These are phyloP conservation scores for Podospora fimiseda DNA, from an alignment of 495 filamentous ascomycete species.

Conservation along the genomic window DNA sequence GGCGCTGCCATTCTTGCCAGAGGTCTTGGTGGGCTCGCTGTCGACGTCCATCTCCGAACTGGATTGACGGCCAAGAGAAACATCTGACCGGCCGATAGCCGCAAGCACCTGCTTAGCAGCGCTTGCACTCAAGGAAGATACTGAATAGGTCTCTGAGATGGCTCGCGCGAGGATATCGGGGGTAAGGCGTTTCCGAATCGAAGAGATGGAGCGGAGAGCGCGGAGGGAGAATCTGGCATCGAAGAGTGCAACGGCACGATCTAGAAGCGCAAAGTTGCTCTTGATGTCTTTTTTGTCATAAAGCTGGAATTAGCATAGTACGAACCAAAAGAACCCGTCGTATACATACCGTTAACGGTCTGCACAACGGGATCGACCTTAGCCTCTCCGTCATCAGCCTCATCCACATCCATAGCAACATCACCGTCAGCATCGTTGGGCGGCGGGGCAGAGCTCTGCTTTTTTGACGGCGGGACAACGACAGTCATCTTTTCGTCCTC, in stretches of 20 bases:
- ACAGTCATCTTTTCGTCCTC: slow-evolving; percentile 78
- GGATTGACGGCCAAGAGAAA: slow-evolving; percentile 48
- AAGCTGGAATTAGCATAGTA: slow-evolving; percentile 5
- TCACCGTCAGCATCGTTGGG: slow-evolving; percentile 63
- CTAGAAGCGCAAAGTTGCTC: slow-evolving; percentile 82
- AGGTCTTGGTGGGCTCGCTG: slow-evolving; percentile 43
- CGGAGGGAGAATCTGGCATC: slow-evolving; percentile 91
- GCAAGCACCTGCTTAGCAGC: slow-evolving; percentile 63
- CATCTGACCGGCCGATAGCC: slow-evolving; percentile 57
- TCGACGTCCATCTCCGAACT: slow-evolving; percentile 74
- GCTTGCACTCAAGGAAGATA: slow-evolving; percentile 46
- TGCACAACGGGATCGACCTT: slow-evolving; percentile 62
- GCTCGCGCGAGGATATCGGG: slow-evolving; percentile 73
- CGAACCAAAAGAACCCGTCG: not conserved
- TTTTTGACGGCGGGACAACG: slow-evolving; percentile 76
- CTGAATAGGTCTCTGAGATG: slow-evolving; percentile 70
- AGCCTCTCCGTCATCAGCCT: slow-evolving; percentile 49
- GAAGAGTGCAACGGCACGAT: slow-evolving; percentile 87
- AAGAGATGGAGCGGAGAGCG: slow-evolving; percentile 89
- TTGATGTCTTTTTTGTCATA: slow-evolving; percentile 65
- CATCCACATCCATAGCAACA: slow-evolving; percentile 64
- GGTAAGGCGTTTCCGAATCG: slow-evolving; percentile 83
- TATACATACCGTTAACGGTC: slow-evolving; percentile 42
- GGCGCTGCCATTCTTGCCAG: slow-evolving; percentile 38
- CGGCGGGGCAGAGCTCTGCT: slow-evolving; percentile 51